phyloP scores from a whole-genome alignment of 768 basidiomycete species.

The Tricholoma saponaceum region DNA sequence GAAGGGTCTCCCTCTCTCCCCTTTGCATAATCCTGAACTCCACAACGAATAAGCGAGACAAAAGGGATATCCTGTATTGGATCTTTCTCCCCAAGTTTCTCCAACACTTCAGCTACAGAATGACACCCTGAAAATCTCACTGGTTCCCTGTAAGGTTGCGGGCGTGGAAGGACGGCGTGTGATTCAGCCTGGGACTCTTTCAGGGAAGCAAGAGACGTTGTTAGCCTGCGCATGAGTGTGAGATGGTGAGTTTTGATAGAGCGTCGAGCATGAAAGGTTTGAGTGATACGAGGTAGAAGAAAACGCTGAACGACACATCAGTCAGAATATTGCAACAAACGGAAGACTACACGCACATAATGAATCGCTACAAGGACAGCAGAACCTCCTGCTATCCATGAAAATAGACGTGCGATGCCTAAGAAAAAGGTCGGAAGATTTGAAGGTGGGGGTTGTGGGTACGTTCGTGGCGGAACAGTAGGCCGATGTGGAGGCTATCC shows the following conservation, averaged over 20 bases:
- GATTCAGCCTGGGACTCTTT: slow-evolving; percentile 53
- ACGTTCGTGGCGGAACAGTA: slow-evolving; percentile 64
- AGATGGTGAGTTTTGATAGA: slow-evolving; percentile 60
- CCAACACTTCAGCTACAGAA: slow-evolving; percentile 40
- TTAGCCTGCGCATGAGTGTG: slow-evolving; percentile 49
- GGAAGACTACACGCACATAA: slow-evolving; percentile 43
- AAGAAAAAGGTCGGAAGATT: slow-evolving; percentile 63
- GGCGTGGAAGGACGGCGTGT: slow-evolving; percentile 54
- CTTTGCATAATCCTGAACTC: slow-evolving; percentile 44
- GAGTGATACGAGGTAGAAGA: slow-evolving; percentile 61
- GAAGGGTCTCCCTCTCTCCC: slow-evolving; percentile 30
- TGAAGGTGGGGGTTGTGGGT: slow-evolving; percentile 68
- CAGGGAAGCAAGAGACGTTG: slow-evolving; percentile 49
- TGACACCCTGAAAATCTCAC: slow-evolving; percentile 38
- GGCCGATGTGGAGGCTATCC: slow-evolving; percentile 36
- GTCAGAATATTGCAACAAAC: slow-evolving; percentile 3
- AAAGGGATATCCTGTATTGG: slow-evolving; percentile 35
- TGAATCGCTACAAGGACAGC: slow-evolving; percentile 57
- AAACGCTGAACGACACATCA: slow-evolving; percentile 44
- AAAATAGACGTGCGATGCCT: slow-evolving; percentile 54
- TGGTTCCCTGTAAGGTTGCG: slow-evolving; percentile 47
- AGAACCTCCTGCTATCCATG: slow-evolving; percentile 67
- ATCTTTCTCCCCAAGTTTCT: slow-evolving; percentile 23
- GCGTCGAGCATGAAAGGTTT: slow-evolving; percentile 55
- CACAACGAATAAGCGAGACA: slow-evolving; percentile 60